Percentiles rank a stretch among this genome's conserved stretches.
Conservation (phyloP, 352 stramenopile species). For the Globisporangium apiculatum region DNA sequence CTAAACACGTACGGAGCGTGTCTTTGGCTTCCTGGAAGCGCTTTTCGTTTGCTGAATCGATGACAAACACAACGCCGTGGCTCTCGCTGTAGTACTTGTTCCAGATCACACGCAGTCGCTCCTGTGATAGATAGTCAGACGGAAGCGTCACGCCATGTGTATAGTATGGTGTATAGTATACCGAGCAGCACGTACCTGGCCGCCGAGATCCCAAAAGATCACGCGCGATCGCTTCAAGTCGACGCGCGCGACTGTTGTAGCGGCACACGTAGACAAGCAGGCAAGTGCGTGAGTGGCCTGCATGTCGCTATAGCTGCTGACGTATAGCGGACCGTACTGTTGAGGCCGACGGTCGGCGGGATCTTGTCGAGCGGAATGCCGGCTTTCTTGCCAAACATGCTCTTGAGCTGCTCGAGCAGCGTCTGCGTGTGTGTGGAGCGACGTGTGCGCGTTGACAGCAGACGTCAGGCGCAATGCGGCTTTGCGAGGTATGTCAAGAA, state of each 20-base stretch:
- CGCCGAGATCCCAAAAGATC: constrained; percentile 91
- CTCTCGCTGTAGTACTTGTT: constrained; percentile 93
- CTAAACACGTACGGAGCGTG: constrained; percentile 54
- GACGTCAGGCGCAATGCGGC: neutral
- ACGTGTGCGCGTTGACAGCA: neutral
- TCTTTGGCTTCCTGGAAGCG: constrained; percentile 87
- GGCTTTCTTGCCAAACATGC: constrained; percentile 84
- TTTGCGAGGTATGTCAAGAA: no score
- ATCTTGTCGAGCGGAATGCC: constrained; percentile 90
- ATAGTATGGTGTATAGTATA: neutral
- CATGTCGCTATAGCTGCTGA: neutral
- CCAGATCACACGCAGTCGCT: constrained; percentile 87
- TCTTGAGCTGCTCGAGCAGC: constrained; percentile 87
- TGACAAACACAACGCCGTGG: constrained; percentile 88
- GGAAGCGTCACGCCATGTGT: neutral
- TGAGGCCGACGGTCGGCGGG: constrained; percentile 87
- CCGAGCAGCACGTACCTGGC: constrained; percentile 40
- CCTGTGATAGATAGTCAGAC: constrained; percentile 19
- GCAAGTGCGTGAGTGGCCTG: no score
- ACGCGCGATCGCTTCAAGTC: constrained; percentile 80
- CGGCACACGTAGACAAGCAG: neutral
- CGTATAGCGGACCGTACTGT: constrained; percentile 36
- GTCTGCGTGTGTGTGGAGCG: constrained; percentile 33
- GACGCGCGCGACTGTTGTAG: constrained; percentile 53
- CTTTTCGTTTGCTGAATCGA: constrained; percentile 80